phyloP scores from a whole-genome alignment of 768 basidiomycete genomes.

The Chlorophyllum brunneum region DNA sequence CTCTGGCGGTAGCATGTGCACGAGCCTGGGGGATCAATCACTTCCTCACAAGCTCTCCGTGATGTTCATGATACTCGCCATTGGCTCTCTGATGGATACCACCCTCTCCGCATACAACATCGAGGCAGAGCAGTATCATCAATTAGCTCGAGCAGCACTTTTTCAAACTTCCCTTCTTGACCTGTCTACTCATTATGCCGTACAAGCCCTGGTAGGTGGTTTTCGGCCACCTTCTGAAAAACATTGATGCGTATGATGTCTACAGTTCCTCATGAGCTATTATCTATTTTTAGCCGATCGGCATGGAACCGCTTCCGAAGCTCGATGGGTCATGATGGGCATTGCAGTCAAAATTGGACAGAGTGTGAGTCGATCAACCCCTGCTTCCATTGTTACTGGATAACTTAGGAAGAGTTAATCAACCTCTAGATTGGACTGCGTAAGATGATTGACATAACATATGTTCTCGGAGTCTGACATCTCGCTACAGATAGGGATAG shows the following conservation, averaged over 20 bases:
- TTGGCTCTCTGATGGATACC: slow-evolving; percentile 60
- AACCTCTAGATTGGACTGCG: slow-evolving; percentile 59
- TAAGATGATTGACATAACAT: slow-evolving; percentile 29
- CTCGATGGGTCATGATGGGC: slow-evolving; percentile 66
- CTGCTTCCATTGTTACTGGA: slow-evolving; percentile 7
- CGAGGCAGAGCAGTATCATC: slow-evolving; percentile 68
- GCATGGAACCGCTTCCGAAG: slow-evolving; percentile 59
- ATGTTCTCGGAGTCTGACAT: neutral
- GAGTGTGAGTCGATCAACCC: slow-evolving; percentile 43
- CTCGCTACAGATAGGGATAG: slow-evolving; percentile 57
- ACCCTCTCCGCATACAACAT: slow-evolving; percentile 51
- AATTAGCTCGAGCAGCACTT: slow-evolving; percentile 59
- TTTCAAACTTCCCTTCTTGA: slow-evolving; percentile 63
- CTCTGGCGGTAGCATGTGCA: slow-evolving; percentile 29
- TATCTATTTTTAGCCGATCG: slow-evolving; percentile 67
- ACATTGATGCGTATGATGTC: neutral
- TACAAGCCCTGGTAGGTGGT: slow-evolving; percentile 57
- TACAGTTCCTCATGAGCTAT: slow-evolving; percentile 64
- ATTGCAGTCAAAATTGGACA: slow-evolving; percentile 69
- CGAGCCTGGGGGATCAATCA: slow-evolving; percentile 44
- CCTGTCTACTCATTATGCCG: slow-evolving; percentile 60
- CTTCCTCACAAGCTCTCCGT: slow-evolving; percentile 56
- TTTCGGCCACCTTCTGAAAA: neutral
- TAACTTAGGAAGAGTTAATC: slow-evolving; percentile 7
- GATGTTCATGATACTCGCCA: slow-evolving; percentile 62